Base-by-base conservation (phyloP, 2,329 filamentous ascomycete genomes). In the Chaetomium globosum region DNA sequence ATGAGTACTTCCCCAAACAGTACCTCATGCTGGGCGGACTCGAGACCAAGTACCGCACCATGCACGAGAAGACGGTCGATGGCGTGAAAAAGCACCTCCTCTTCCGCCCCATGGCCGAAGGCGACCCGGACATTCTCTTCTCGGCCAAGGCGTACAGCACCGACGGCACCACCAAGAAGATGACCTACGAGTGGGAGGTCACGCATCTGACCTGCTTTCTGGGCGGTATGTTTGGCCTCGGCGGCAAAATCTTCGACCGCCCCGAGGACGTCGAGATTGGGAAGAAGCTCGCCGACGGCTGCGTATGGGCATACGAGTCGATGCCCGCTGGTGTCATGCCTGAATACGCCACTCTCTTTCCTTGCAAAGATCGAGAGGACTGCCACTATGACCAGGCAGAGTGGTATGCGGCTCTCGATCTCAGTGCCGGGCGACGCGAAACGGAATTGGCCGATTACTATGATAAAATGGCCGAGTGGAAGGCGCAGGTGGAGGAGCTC, bases 1-100 rank as follows among this genome's bases (percentile, higher is more conserved):
- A 90, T 69, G 88, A 90, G 67, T 90, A 90, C 72, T 87, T 89
- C 69, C 82, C 87, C 64, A 90, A 87, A 73, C 80, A 93, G 79
- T 90, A 89, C 73, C 78, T 95, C 13, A 83, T 96, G 5, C 84
- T 96, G 2, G 91, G 91, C 64, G 93, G 92, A 0, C 81, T 87
- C 1, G 86, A 89, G 68, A 78, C 83, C 33, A 90, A 92, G 74
- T 96, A 96, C 75, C 81, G 83, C 67, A 83, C 83, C 23, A 84
- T 96, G 77, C 92, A 96, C 74, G 82, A 89, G 65, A 85, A 85
- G 64, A 84, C 87, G 4, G 84, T 89, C 33, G 85, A 89, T 5
- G 87, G 87, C 0, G 85, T 89, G 43, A 89, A 90, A 69, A 83
- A 92, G 69, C 84, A 90, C 75, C 82, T 96, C 10, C 85, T 96